Conservation (phyloP, 768 basidiomycete species). For the Lactifluus subvellereus region DNA sequence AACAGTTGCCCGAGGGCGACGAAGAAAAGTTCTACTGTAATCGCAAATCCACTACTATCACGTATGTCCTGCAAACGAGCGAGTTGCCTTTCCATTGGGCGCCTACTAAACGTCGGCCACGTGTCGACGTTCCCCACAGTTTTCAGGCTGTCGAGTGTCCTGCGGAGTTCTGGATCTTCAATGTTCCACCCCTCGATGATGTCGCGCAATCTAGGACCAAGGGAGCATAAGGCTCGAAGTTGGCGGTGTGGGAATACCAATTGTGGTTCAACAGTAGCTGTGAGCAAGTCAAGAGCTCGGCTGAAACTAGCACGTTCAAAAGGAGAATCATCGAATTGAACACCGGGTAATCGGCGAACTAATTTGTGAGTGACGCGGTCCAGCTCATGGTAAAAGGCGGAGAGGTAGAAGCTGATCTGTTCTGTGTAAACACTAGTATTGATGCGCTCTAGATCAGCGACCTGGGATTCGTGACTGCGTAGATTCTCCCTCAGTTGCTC, state of each 20-base stretch:
- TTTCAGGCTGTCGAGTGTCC: neutral
- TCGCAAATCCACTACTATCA: too few species aligned
- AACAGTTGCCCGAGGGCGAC: too few species aligned
- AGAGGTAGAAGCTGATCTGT: neutral
- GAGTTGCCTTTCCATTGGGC: too few species aligned
- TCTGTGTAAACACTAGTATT: neutral
- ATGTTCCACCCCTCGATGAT: neutral
- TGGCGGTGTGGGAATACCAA: neutral
- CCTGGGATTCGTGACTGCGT: neutral
- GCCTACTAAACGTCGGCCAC: too few species aligned
- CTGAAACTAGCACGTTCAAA: neutral
- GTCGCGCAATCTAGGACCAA: neutral
- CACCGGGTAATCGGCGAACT: neutral
- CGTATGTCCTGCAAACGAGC: too few species aligned
- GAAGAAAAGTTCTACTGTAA: too few species aligned
- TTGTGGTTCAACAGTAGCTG: neutral
- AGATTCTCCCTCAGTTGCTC: conserved; percentile 6
- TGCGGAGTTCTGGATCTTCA: neutral
- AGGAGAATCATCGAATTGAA: neutral
- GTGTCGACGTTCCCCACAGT: neutral
- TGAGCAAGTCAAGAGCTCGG: neutral
- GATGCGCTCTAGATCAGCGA: conserved; percentile 5
- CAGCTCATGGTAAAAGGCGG: neutral
- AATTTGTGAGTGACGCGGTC: neutral
- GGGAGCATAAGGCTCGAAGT: neutral